Percentiles rank a stretch among this genome's conserved stretches.
Conservation (phyloP, 2,329 filamentous ascomycete genomes). For the Macrophomina tecta region DNA sequence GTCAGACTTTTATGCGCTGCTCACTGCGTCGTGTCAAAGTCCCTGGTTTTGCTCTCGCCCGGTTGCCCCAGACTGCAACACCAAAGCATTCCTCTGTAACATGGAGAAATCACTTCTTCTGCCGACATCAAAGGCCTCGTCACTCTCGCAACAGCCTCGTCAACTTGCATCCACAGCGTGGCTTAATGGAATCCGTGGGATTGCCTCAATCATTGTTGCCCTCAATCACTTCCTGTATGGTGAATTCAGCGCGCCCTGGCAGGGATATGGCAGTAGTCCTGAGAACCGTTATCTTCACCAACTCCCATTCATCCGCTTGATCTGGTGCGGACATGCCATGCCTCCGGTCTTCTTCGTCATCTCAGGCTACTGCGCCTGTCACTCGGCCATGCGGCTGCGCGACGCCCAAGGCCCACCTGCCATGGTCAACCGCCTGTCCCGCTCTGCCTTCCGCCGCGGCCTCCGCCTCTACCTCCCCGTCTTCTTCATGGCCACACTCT, state of each 20-base stretch:
- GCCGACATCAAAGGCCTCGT: background rate
- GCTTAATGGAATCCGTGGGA: conserved; percentile 4
- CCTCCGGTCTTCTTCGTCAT: conserved; percentile 54
- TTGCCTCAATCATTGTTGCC: background rate
- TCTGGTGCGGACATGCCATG: conserved; percentile 66
- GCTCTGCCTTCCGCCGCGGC: conserved; percentile 52
- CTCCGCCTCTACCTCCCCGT: conserved; percentile 53
- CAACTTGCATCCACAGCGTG: background rate
- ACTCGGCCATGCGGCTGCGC: conserved; percentile 48
- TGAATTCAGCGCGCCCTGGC: background rate
- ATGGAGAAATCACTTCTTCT: background rate
- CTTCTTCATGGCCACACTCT: conserved; percentile 55
- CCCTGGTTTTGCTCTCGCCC: no score
- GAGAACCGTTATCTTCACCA: conserved; percentile 51
- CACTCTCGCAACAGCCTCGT: background rate
- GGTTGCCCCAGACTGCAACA: background rate
- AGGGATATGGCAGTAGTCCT: conserved; percentile 30
- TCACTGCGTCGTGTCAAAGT: no score
- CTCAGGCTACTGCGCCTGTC: conserved; percentile 52
- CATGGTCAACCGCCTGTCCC: conserved; percentile 48
- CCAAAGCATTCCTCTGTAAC: background rate
- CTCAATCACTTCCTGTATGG: conserved; percentile 7
- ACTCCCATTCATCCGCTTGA: conserved; percentile 61
- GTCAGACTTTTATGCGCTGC: no score
- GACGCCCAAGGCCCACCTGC: conserved; percentile 42